Evolutionary conservation across 441 rosid species (phyloP).

Genomic region (Lepidium campestre): DNA sequence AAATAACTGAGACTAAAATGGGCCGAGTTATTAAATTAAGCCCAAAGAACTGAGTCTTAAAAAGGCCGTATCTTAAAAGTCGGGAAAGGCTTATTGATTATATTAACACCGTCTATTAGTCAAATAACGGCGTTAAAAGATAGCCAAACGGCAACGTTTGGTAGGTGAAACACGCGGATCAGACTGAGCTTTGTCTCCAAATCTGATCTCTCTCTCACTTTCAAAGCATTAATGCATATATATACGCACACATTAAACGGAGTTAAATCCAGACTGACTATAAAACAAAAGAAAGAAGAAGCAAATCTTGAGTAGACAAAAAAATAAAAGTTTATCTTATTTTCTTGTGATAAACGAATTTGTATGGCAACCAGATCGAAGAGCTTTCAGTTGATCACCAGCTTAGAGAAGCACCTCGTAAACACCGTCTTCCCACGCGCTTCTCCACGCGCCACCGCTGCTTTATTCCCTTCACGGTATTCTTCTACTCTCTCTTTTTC

Average conservation of each 20-base stretch:
- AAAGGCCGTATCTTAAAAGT: conserved; percentile 7
- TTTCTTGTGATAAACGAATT: conserved; percentile 10
- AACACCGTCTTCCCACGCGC: conserved; percentile 25
- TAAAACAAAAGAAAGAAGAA: background rate
- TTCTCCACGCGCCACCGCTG: conserved; percentile 22
- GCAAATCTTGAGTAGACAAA: background rate
- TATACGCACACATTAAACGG: conserved; percentile 3
- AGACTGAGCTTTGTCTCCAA: conserved; percentile 18
- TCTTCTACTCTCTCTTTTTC: background rate
- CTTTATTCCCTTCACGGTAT: conserved; percentile 17
- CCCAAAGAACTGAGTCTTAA: background rate
- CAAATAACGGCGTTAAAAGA: conserved; percentile 19
- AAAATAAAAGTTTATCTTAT: background rate
- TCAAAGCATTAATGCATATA: conserved; percentile 3
- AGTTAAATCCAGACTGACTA: background rate
- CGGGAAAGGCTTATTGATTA: background rate
- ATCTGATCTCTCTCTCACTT: background rate
- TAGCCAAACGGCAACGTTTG: conserved; percentile 18
- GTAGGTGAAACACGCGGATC: conserved; percentile 21
- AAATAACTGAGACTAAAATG: background rate
- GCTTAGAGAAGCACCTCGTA: conserved; percentile 46
- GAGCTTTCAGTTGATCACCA: conserved; percentile 45
- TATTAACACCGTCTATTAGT: background rate
- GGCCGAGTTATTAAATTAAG: background rate
- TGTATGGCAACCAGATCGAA: conserved; percentile 55